These are phyloP conservation scores for Biscogniauxia marginata DNA, from an alignment of 2,329 filamentous ascomycete genomes.

Conservation along the genomic window DNA sequence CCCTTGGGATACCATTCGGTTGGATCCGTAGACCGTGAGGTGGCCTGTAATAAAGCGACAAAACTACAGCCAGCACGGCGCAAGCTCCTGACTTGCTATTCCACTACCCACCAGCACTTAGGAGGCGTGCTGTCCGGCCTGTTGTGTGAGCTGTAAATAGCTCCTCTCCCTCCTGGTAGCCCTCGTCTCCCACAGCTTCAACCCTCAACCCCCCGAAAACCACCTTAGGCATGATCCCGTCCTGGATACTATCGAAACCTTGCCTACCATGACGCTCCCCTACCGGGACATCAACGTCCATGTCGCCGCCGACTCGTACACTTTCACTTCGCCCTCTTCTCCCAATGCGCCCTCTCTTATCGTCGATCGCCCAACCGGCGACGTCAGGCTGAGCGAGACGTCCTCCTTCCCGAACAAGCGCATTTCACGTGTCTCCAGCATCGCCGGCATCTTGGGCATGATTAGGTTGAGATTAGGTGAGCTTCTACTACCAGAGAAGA, in stretches of 20 bases:
- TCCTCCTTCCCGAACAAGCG: conserved; percentile 73
- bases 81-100: no score
- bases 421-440: conserved; percentile 73
- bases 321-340: conserved; percentile 93
- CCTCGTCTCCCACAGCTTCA: background rate
- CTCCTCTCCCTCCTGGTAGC: background rate
- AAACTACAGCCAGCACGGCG: background rate
- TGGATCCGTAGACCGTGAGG: background rate
- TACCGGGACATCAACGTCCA: conserved; percentile 98
- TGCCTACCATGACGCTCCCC: conserved; percentile 50
- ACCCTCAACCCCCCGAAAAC: background rate
- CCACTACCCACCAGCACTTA: background rate
- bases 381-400: conserved; percentile 81
- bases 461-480: conserved; percentile 90
- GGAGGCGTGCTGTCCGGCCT: no score
- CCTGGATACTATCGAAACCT: conserved; percentile 10
- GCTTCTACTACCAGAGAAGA: conserved; percentile 17
- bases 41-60: background rate
- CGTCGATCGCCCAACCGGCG: conserved; percentile 88
- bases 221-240: background rate
- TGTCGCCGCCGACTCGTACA: conserved; percentile 87
- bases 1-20: background rate
- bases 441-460: conserved; percentile 91
- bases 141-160: background rate
- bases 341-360: conserved; percentile 84